Base-by-base conservation (phyloP, 2,329 filamentous ascomycete genomes). In the Colletotrichum siamense region DNA sequence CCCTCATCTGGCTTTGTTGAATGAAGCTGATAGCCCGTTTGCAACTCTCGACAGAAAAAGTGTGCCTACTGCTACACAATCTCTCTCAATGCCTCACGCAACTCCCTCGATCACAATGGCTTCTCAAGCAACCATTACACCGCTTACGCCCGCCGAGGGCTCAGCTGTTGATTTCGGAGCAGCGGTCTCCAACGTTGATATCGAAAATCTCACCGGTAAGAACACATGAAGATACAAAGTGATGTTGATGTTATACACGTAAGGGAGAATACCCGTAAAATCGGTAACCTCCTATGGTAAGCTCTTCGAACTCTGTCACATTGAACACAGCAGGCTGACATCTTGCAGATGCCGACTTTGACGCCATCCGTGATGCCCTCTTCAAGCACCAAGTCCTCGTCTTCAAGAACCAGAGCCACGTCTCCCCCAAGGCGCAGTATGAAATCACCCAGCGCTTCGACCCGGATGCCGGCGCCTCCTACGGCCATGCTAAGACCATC, bases 401-500 rank as follows among this genome's bases (percentile, higher is more conserved):
- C 32, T 90, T 96, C 86, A 95, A 94, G 83, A 87, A 91, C 81
- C 94, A 95, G 82, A 81, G 86, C 59, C 87, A 90, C 57, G 86
- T 93, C 28, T 91, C 93, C 0, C 92, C 95, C 2, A 92, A 91
- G 81, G 92, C 94, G 9, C 94, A 96, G 82, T 96, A 93, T 81
- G 91, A 94, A 78, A 88, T 96, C 55, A 96, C 94, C 4, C 92
- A 91, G 67, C 91, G 91, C 71, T 96, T 96, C 84, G 95, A 96
- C 80, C 94, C 94, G 0, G 81, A 87, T 4, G 90, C 91, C 8
- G 88, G 89, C 2, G 88, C 88, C 16, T 89, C 89, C 16, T 96
- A 96, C 83, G 94, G 94, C 18, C 94, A 96, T 82, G 94, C 94
- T 81, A 95, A 94, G 84, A 94, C 93, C 0, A 87, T 95, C 64